phyloP scores from a whole-genome alignment of 768 basidiomycete species.

The Tricholomella constricta region DNA sequence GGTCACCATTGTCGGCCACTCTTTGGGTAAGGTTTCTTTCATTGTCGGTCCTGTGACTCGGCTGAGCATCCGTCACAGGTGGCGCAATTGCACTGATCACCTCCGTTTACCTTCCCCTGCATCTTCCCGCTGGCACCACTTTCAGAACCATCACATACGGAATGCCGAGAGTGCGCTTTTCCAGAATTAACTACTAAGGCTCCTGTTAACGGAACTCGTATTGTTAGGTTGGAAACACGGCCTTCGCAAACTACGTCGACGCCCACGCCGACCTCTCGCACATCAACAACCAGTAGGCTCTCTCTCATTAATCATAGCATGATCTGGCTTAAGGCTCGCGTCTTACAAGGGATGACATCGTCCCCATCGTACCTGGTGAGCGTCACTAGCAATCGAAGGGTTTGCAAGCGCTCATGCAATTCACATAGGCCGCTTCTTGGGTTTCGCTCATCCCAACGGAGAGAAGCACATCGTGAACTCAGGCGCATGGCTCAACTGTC shows the following conservation, averaged over 20 bases:
- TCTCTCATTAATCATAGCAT: not conserved
- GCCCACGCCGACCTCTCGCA: constrained; percentile 41
- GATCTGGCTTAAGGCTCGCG: no score
- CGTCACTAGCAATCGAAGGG: no score
- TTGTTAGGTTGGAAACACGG: constrained; percentile 51
- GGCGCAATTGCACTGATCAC: constrained; percentile 42
- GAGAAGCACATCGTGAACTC: constrained; percentile 26
- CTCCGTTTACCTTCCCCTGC: constrained; percentile 39
- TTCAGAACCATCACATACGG: constrained; percentile 21
- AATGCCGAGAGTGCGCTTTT: constrained; percentile 16
- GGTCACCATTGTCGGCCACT: constrained; percentile 38
- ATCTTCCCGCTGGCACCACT: constrained; percentile 29
- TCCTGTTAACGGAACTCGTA: not conserved
- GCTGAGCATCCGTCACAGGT: constrained; percentile 20
- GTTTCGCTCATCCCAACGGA: constrained; percentile 37
- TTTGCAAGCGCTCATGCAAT: no score
- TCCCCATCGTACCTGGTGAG: constrained; percentile 33
- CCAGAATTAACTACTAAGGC: constrained; percentile 15
- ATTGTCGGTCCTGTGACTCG: not conserved
- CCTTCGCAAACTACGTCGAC: constrained; percentile 55
- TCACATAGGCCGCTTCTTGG: constrained; percentile 32
- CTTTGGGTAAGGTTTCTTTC: constrained; percentile 28
- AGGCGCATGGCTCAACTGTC: constrained; percentile 20
- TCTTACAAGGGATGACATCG: constrained; percentile 31
- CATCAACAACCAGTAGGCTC: constrained; percentile 45